Base-by-base conservation (phyloP, 2,329 filamentous ascomycete genomes). In the Pezicula radicicola region DNA sequence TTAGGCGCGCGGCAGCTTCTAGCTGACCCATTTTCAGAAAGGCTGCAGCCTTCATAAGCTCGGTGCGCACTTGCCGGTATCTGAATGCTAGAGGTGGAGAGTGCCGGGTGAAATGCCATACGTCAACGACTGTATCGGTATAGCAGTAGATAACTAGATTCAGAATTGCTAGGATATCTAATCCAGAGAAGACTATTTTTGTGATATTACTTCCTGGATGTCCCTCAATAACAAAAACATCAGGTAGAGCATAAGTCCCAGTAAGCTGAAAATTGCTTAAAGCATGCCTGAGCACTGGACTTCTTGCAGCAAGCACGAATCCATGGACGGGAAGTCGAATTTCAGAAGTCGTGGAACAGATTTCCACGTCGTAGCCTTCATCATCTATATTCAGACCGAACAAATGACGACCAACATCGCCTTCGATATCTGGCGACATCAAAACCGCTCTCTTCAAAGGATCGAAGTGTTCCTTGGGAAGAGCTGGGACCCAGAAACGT, bases 21-120 rank as follows among this genome's bases (percentile, higher is more conserved):
- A 97, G 75, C 30, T 80, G 82, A 15, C 72, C 68, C 67, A 97
- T 77, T 13, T 87, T 83, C 1, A 97, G 76, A 50, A 80, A 80
- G 1, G 81, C 81, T 9, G 89, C 87, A n/a, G 92, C 62, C 58
- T 85, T 93, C 86, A 96, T 94, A n/a, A 97, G 73, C 64, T 97
- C 93, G 1, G 76, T 79, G 18, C 93, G 85, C 16, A 96, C 79
- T 62, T 92, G 85, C 21, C 91, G 87, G 66, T 91, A 96, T 39
- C 88, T 80, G 60, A 81, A 79, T 0, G 89, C 86, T 65, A 87
- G 74, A 10, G 81, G 72, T 3, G 85, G 81, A 18, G 83, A 80
- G 50, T 64, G 56, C 6, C 80, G 82, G 4, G 86, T 86, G 56
- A 88, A 85, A 58, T 92, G 89, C 94, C 94, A 97, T 16, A 92